A percentile compares a stretch with the other conserved stretches of the same genome.
Conservation (phyloP, 116 monocot genomes). For the Zostera marina region DNA sequence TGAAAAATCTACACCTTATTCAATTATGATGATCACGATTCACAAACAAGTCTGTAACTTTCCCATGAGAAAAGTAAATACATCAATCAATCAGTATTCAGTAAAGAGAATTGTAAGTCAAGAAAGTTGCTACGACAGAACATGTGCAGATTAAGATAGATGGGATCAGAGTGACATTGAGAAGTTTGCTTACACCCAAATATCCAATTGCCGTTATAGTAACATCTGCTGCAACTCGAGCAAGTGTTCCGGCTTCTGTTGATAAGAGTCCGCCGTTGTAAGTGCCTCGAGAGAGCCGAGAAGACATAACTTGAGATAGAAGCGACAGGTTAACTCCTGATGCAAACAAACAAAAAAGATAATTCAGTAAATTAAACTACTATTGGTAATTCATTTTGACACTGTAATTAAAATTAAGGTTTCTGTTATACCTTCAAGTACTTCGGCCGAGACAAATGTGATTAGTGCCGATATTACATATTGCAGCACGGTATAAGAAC, state of each 20-base stretch:
- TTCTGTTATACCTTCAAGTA: conserved; percentile 68
- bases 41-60: too few species aligned
- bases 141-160: conserved; percentile 44
- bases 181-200: conserved; percentile 46
- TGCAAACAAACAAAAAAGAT: not conserved
- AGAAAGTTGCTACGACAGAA: conserved; percentile 45
- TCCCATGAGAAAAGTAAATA: too few species aligned
- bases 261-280: conserved; percentile 84
- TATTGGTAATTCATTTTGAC: too few species aligned
- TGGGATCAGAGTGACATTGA: conserved; percentile 67
- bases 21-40: too few species aligned
- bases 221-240: conserved; percentile 67
- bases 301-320: conserved; percentile 80
- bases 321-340: conserved; percentile 86
- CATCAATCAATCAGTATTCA: too few species aligned
- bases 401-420: not conserved
- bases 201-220: conserved; percentile 75
- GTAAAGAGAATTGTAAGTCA: conserved; percentile 73
- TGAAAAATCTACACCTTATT: too few species aligned
- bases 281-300: conserved; percentile 73
- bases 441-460: conserved; percentile 90
- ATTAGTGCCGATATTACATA: conserved; percentile 68
- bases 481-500: conserved; percentile 42
- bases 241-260: conserved; percentile 86
- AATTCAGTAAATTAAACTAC: not conserved